Evolutionary conservation across 805 yeast species (phyloP), one percentile per base, ranked within the genome.

Genomic region (Candida pseudofarinosa): DNA sequence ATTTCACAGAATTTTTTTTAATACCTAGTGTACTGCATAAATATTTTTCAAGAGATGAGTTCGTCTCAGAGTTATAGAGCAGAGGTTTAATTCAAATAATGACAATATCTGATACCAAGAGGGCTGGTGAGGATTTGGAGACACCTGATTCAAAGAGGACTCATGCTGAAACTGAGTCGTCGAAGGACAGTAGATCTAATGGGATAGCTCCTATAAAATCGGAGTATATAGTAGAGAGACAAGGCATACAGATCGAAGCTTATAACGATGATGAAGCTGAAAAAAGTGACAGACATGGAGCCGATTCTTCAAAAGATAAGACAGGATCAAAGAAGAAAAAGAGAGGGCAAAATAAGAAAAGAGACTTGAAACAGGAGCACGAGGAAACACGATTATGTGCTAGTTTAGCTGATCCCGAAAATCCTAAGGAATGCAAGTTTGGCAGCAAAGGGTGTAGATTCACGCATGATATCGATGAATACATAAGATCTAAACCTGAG

Each of bases 311-410:
- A 38, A 60, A 61, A 19, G 63, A 66, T 23, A 69, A 68, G 41
- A 60, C 65, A 45, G 66, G 67, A 32, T 44, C 45, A 8, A 55
- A 54, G 12, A 69, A 73, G 52, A 82, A 77, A 56, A 68, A 69
- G 39, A 70, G 88, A 46, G 96, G 96, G 0, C 96, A 88, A 65
- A 88, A 88, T 63, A 88, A 88, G 60, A 79, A 79, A 45, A 73
- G 97, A 54, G 90, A 85, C 49, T 72, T 87, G 50, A 77, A 74
- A 44, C 95, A 88, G 58, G 69, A 65, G 3, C 80, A 75, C 40
- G 95, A 85, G 45, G 73, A 67, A 5, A 61, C 83, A 37, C 76
- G 80, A 51, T 58, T 89, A 42, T 90, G 97, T 65, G 72, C 80
- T 1, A 68, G 81, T 20, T 67, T 78, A 33, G 63, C 82, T 16